Percentiles rank a stretch among this genome's conserved stretches.
phyloP scores from a whole-genome alignment of 2,329 filamentous ascomycete genomes.

The Aspergillus sp. region DNA sequence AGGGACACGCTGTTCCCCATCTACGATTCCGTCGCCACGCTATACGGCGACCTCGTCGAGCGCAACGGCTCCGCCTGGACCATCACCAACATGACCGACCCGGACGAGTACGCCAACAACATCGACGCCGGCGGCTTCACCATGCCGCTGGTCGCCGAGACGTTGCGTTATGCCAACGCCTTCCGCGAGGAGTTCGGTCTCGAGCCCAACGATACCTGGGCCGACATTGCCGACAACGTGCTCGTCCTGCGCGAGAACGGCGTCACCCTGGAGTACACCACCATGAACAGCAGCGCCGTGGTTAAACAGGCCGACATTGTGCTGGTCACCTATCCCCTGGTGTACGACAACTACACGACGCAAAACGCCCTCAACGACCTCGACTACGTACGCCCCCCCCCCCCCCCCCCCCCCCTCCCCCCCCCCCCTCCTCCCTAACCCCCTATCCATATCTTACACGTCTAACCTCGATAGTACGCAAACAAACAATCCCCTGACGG shows the following conservation, averaged over 20 bases:
- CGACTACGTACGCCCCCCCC: constrained; percentile 53
- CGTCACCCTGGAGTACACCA: constrained; percentile 63
- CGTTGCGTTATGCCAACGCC: constrained; percentile 56
- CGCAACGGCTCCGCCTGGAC: constrained; percentile 57
- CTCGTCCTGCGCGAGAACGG: constrained; percentile 56
- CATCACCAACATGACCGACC: constrained; percentile 68
- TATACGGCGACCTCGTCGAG: constrained; percentile 60
- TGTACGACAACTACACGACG: constrained; percentile 56
- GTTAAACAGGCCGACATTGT: constrained; percentile 73
- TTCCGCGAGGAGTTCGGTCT: constrained; percentile 58
- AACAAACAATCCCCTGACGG: constrained; percentile 66
- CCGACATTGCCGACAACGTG: constrained; percentile 56
- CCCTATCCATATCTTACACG: neutral
- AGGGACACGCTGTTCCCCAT: constrained; percentile 59
- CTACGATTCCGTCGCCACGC: constrained; percentile 61
- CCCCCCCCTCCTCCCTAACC: neutral
- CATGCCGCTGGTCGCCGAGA: constrained; percentile 58
- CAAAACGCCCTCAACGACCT: constrained; percentile 55
- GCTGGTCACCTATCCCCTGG: constrained; percentile 63
- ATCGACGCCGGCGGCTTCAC: constrained; percentile 69
- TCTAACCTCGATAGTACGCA: constrained; percentile 53
- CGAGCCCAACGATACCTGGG: constrained; percentile 58
- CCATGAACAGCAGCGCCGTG: constrained; percentile 64
- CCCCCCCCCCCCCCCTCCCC: neutral
- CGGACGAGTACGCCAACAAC: constrained; percentile 68